Percentiles rank a stretch among this genome's conserved stretches.
phyloP scores from a whole-genome alignment of 2,329 filamentous ascomycete species.

The Pseudogymnoascus sp. region DNA sequence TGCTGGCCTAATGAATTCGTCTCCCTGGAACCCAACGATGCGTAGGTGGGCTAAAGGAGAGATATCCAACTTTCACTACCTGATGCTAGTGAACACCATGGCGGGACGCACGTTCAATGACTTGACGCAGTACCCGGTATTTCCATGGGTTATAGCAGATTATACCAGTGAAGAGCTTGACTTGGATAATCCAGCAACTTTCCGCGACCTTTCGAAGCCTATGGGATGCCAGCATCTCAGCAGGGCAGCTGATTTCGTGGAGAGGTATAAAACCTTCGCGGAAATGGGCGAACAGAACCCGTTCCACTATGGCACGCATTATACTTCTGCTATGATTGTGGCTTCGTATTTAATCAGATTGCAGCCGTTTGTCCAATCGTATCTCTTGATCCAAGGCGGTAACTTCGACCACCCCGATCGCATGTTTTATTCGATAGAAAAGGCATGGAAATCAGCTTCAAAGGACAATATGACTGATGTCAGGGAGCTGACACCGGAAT shows the following conservation, averaged over 20 bases:
- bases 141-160: conserved; percentile 93
- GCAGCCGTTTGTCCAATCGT: conserved; percentile 93
- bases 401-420: conserved; percentile 94
- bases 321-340: conserved; percentile 98
- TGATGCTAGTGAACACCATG: conserved; percentile 98
- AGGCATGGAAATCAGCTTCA: conserved; percentile 86
- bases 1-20: conserved; percentile 82
- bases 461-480: conserved; percentile 89
- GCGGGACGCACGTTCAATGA: conserved; percentile 97
- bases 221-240: conserved; percentile 84
- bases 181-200: conserved; percentile 72
- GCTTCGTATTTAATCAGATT: conserved; percentile 91
- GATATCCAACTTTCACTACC: conserved; percentile 96
- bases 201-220: conserved; percentile 86
- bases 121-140: conserved; percentile 94
- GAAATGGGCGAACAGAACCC: conserved; percentile 80
- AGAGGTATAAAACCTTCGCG: conserved; percentile 77
- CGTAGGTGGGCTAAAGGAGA: conserved; percentile 88
- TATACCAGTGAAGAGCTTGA: conserved; percentile 93
- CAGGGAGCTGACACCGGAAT: conserved; percentile 89
- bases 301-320: conserved; percentile 97
- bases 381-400: conserved; percentile 88
- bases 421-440: conserved; percentile 86
- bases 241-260: conserved; percentile 70
- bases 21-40: conserved; percentile 74